Base-by-base conservation (phyloP, 108 stramenopile species). In the Skeletonema marinoi region DNA sequence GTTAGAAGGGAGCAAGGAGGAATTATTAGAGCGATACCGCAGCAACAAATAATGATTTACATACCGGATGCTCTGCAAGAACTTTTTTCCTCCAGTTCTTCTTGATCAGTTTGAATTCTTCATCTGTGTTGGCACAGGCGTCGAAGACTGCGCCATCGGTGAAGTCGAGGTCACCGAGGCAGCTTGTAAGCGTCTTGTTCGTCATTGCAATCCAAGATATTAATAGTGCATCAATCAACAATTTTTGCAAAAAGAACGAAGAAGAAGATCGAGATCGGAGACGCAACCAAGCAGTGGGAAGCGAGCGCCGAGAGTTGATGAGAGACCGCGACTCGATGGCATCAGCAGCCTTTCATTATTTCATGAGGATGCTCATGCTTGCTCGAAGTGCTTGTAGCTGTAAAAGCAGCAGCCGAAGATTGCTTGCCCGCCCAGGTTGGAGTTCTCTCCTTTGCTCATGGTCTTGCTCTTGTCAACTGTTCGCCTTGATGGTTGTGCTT, bases 101-200 rank as follows among this genome's bases (percentile, higher is more conserved):
- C 44, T 74, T 78, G 30, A 86, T 54, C 41, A 83, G 62, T 30
- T 73, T 72, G 66, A 85, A 85, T 36, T 85, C 80, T 3, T 82
- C 84, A 9, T 71, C 60, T 1, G 81, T 9, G 33, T 54, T 56
- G 60, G 70, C 70, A 50, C 74, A 80, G 46, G 65, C 39, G 13
- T 78, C 74, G 50, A 84, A 76, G 68, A 46, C 46, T 54, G 78
- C 32, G 33, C 74, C 74, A 17, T 68, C 68, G 44, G 61, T 65
- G 83, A 70, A 70, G 79, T 25, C 42, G 30, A 66, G 66, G 66
- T 62, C 60, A 5, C 41, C 67, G 39, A 66, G 66, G 66, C 56
- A 66, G 6, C 41, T 32, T 25, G 65, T 64, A 14, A 60, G 63
- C 1, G 63, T 74, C 8, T 63, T 58, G 10, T 74, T 74, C 11